A percentile compares a stretch with the other conserved stretches of the same genome.
Conservation (phyloP, 371 early-diverging fungal genomes). For the Hamiltosporidium tvaerminnensis region DNA sequence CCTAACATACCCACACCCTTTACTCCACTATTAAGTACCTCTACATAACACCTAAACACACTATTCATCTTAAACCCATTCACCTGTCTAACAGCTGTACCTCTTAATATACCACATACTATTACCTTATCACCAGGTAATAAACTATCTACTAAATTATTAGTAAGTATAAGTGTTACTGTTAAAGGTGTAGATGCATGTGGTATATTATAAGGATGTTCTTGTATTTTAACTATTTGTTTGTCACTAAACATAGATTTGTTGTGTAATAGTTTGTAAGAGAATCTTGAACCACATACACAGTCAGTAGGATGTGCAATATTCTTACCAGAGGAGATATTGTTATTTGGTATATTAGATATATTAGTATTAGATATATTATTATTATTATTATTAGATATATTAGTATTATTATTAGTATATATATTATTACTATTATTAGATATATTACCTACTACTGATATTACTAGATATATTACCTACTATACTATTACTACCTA, state of each 20-base stretch:
- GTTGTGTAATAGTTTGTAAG: constrained; percentile 63
- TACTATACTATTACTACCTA: background rate
- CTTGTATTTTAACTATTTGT: constrained; percentile 84
- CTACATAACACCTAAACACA: too few relatives aligned
- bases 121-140: constrained; percentile 91
- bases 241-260: constrained; percentile 79
- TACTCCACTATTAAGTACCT: too few relatives aligned
- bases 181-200: constrained; percentile 97
- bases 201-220: constrained; percentile 87
- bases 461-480: background rate
- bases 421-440: background rate
- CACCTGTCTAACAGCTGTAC: constrained; percentile 72
- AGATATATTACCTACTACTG: too few relatives aligned
- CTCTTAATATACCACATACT: constrained; percentile 83
- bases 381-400: constrained; percentile 9
- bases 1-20: too few relatives aligned
- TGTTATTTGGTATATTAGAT: too few relatives aligned
- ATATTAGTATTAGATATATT: constrained; percentile 11
- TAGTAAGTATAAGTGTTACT: constrained; percentile 71
- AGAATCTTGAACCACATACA: constrained; percentile 54
- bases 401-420: background rate
- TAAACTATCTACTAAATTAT: constrained; percentile 77
- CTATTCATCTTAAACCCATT: constrained; percentile 73
- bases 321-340: too few relatives aligned
- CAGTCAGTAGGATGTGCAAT: constrained; percentile 80